Evolutionary conservation across 164 flowering plant species (phyloP).

Genomic region (grape (Vitis vinifera)): ASM3070453v1 NC_081817.1:6415001-6415500

Average conservation of each 20-base stretch:
- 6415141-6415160: conserved; percentile 75
- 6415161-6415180: conserved; percentile 82
- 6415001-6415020: conserved; percentile 6
- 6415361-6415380: conserved; percentile 81
- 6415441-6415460: conserved; percentile 66
- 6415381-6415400: conserved; percentile 84
- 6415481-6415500: conserved; percentile 73
- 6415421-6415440: conserved; percentile 64
- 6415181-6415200: conserved; percentile 86
- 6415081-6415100: conserved; percentile 61
- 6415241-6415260: no score
- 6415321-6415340: conserved; percentile 61
- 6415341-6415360: conserved; percentile 87
- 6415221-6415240: no score
- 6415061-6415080: not conserved
- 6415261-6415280: not conserved
- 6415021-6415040: not conserved
- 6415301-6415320: not conserved
- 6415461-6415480: conserved; percentile 73
- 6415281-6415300: not conserved
- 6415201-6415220: conserved; percentile 31
- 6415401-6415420: conserved; percentile 59
- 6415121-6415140: conserved; percentile 95
- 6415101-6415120: conserved; percentile 89
- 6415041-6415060: not conserved